Percentiles rank a stretch among this genome's conserved stretches.
phyloP scores from a whole-genome alignment of 2,329 filamentous ascomycete species.

The Hypoxylon sp. region DNA sequence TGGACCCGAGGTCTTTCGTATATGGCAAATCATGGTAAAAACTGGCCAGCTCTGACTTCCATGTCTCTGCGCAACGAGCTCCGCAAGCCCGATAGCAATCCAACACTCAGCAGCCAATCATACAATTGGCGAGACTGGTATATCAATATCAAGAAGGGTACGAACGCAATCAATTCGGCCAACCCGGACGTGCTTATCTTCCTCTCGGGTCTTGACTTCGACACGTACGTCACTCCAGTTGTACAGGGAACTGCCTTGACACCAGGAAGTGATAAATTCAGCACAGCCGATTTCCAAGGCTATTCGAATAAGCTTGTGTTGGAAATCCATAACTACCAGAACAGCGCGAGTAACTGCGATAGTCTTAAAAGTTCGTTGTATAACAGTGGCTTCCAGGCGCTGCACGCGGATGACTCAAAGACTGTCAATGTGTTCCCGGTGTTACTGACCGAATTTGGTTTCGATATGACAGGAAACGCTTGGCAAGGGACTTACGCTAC shows the following conservation, averaged over 20 bases:
- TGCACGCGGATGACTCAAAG: conserved; percentile 57
- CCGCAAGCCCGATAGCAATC: conserved; percentile 60
- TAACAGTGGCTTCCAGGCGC: conserved; percentile 68
- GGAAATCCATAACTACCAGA: conserved; percentile 74
- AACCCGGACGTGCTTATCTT: conserved; percentile 70
- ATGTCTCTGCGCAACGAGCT: conserved; percentile 70
- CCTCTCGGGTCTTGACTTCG: conserved; percentile 71
- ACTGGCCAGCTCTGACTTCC: conserved; percentile 64
- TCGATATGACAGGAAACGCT: conserved; percentile 63
- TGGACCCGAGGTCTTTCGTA: conserved; percentile 73
- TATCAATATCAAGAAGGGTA: conserved; percentile 63
- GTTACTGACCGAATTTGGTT: conserved; percentile 69
- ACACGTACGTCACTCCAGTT: conserved; percentile 68
- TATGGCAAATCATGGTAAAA: conserved; percentile 71
- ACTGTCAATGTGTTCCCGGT: conserved; percentile 64
- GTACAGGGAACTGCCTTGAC: conserved; percentile 64
- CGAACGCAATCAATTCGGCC: conserved; percentile 64
- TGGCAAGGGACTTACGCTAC: conserved; percentile 66
- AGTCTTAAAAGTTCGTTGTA: conserved; percentile 63
- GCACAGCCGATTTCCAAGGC: conserved; percentile 62
- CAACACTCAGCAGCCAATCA: conserved; percentile 52
- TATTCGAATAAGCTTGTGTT: conserved; percentile 70
- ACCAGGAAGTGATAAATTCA: conserved; percentile 63
- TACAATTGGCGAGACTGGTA: conserved; percentile 74
- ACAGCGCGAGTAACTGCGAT: conserved; percentile 63